phyloP scores from a whole-genome alignment of 2,329 filamentous ascomycete species.

The Macrophomina pseudophaseolina region DNA sequence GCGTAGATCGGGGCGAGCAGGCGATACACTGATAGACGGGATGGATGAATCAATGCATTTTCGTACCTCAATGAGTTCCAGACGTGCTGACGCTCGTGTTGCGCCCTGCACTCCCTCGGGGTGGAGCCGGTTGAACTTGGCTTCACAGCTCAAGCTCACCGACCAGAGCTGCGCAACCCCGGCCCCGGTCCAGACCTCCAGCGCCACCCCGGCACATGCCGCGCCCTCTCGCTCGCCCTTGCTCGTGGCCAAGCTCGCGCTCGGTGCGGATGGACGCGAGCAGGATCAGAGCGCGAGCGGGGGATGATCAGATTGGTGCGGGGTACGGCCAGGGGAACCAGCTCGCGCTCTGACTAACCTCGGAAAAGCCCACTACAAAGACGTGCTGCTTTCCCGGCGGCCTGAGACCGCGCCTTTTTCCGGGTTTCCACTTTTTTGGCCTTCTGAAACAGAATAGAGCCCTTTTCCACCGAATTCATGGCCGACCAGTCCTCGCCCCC shows the following conservation, averaged over 20 bases:
- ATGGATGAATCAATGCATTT: no score
- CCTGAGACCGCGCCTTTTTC: neutral
- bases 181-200: neutral
- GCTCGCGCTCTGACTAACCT: neutral
- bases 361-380: conserved; percentile 16
- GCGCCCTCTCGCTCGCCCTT: neutral
- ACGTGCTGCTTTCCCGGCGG: conserved; percentile 4
- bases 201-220: conserved; percentile 1
- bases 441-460: no score
- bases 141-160: neutral
- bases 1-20: neutral
- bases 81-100: no score
- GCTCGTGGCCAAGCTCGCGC: neutral
- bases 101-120: no score
- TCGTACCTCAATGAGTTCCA: no score
- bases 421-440: neutral
- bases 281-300: neutral
- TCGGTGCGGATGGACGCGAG: neutral
- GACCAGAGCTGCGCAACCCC: neutral
- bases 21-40: neutral
- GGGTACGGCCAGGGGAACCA: neutral
- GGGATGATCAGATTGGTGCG: neutral
- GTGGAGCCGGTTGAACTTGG: neutral
- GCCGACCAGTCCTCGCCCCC: neutral
- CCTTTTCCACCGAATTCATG: neutral